Percentiles rank a stretch among this genome's conserved stretches.
These are phyloP conservation scores for Neurospora sp. DNA, from an alignment of 495 filamentous ascomycete genomes.

Conservation along the genomic window DNA sequence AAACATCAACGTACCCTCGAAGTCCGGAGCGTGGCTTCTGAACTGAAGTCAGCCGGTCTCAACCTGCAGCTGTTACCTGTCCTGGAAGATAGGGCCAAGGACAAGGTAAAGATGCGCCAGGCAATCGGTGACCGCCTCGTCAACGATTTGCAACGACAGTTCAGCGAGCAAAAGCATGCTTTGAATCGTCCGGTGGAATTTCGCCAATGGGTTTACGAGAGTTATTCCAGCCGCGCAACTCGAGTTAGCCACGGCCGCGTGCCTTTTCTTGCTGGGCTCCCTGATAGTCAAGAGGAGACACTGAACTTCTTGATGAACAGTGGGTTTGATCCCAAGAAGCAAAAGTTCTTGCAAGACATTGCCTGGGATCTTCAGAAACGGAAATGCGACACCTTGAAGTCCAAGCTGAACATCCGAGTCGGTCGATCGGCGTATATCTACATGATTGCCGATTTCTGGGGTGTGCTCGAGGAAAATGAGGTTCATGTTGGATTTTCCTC, in stretches of 20 bases:
- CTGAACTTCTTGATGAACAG: conserved; percentile 47
- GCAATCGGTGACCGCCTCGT: conserved; percentile 49
- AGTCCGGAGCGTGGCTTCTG: conserved; percentile 51
- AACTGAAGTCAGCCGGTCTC: conserved; percentile 52
- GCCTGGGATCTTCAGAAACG: conserved; percentile 44
- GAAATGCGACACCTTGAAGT: conserved; percentile 44
- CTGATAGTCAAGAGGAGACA: conserved; percentile 37
- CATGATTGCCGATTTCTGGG: conserved; percentile 73
- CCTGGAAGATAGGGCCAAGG: conserved; percentile 53
- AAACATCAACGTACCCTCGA: conserved; percentile 55
- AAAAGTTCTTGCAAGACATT: conserved; percentile 47
- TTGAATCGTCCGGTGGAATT: conserved; percentile 41
- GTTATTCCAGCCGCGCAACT: conserved; percentile 24
- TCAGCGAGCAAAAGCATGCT: conserved; percentile 48
- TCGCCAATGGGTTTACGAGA: conserved; percentile 45
- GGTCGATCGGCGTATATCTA: conserved; percentile 66
- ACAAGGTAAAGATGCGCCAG: conserved; percentile 35
- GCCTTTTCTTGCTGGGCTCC: conserved; percentile 43
- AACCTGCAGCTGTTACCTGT: conserved; percentile 75
- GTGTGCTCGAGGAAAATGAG: conserved; percentile 59
- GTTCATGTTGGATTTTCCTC: conserved; percentile 73
- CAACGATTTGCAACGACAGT: conserved; percentile 47
- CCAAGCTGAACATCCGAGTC: conserved; percentile 60
- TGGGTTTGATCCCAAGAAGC: conserved; percentile 54
- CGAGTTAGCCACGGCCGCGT: conserved; percentile 26